Base-by-base conservation (phyloP, 2,329 filamentous ascomycete species). In the Cryphonectria radicalis region DNA sequence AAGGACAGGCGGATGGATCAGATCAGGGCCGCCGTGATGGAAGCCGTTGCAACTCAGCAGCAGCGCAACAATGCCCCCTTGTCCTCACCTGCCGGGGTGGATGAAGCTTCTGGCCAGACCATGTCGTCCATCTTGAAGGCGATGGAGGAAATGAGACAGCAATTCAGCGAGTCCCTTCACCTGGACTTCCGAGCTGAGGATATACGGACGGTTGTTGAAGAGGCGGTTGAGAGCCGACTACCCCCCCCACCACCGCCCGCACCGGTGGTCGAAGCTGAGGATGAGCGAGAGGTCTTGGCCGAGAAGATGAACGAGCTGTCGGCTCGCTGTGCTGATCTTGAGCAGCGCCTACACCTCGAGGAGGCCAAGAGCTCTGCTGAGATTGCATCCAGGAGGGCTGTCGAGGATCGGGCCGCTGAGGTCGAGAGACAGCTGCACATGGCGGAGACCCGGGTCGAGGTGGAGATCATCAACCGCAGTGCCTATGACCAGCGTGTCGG, bases 1-100 rank as follows among this genome's bases (percentile, higher is more conserved):
- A 88, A 91, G 73, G 94, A 97, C 77, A 91, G 91, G 76, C 93
- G 90, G 76, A 81, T 95, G 76, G 94, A 98, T 71, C 94, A 95
- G 79, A 93, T 99, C 74, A 91, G 91, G 68, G 84, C 85, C 35
- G 89, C 89, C 60, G 87, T 95, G 37, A 82, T 91, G 68, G 95
- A 98, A 75, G 94, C 92, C 42, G 82, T 98, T 57, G 85, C 86
- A 32, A 78, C 84, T 13, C 88, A 91, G 37, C 88, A 91, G 69
- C 85, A 89, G 66, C 83, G 79, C 65, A 82, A 78, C 71, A 69
- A 53, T 28, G 80, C 80, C 64, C 76, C 78, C 71, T 64, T 78
- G 28, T 73, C 77, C 22, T 76, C 68, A 10, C 17, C 68, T 32
- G 75, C 79, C 14, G 71, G 77, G 32, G 68, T 75, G 11, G 73